Percentiles rank a stretch among this genome's conserved stretches.
These are phyloP conservation scores for Rhodosporidiobolus odoratus DNA, from an alignment of 768 basidiomycete species.

Conservation along the genomic window DNA sequence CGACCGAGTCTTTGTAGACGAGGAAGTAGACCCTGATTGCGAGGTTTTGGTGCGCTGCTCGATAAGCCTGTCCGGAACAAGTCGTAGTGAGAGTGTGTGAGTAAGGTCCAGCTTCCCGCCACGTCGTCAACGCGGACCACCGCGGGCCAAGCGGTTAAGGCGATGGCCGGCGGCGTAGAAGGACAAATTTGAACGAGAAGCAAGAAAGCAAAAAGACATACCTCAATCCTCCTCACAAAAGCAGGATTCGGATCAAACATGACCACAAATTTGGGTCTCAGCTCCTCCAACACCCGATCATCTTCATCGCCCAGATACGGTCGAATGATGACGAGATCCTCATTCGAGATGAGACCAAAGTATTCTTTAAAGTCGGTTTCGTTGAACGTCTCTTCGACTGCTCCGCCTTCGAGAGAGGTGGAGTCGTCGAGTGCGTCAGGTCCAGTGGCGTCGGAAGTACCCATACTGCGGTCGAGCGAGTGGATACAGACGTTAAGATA, in stretches of 20 bases:
- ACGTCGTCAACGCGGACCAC: no score
- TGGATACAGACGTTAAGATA: no score
- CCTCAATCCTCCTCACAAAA: constrained; percentile 87
- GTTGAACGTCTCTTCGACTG: constrained; percentile 40
- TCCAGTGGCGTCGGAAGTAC: not conserved
- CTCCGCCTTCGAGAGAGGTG: no score
- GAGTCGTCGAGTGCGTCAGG: not conserved
- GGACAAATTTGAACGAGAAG: not conserved
- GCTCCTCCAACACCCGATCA: constrained; percentile 76
- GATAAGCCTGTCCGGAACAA: constrained; percentile 65
- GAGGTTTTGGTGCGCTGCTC: constrained; percentile 72
- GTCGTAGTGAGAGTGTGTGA: no score
- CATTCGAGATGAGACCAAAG: constrained; percentile 72
- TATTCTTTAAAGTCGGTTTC: constrained; percentile 62
- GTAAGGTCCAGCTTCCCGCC: no score
- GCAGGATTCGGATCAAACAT: constrained; percentile 94
- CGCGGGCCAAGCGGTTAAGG: no score
- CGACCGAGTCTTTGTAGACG: constrained; percentile 85
- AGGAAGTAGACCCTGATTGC: constrained; percentile 88
- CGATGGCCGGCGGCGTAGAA: no score
- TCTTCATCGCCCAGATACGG: constrained; percentile 89
- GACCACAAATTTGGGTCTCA: constrained; percentile 84
- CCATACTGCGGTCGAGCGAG: no score
- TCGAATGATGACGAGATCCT: constrained; percentile 76
- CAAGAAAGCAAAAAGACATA: constrained; percentile 45